phyloP scores from a whole-genome alignment of 2,329 filamentous ascomycete species.

The Monosporascus sp. region DNA sequence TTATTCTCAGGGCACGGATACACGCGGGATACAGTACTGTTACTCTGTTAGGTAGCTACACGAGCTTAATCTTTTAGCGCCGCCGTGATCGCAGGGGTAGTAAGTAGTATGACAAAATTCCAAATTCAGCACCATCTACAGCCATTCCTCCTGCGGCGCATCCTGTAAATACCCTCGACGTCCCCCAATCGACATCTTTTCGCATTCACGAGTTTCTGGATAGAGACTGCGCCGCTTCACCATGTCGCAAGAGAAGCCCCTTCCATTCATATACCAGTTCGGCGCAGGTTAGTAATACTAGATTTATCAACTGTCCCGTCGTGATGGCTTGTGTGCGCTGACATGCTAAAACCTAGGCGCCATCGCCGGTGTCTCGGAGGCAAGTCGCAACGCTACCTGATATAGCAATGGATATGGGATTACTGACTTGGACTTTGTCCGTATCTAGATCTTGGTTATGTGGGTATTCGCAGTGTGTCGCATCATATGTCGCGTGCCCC shows the following conservation, averaged over 20 bases:
- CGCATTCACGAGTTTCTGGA: too few relatives aligned
- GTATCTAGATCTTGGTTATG: constrained; percentile 76
- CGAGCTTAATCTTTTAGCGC: neutral
- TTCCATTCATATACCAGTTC: constrained; percentile 94
- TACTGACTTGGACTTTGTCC: constrained; percentile 10
- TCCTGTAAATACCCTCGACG: too few relatives aligned
- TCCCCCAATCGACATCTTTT: too few relatives aligned
- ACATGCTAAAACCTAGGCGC: constrained; percentile 53
- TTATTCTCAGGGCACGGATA: neutral
- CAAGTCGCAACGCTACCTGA: constrained; percentile 38
- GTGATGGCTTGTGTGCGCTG: constrained; percentile 12
- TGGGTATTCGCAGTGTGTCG: constrained; percentile 35
- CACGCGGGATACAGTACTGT: neutral
- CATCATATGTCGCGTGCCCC: constrained; percentile 6
- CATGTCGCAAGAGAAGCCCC: constrained; percentile 63
- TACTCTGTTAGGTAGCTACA: too few relatives aligned
- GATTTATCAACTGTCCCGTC: constrained; percentile 15
- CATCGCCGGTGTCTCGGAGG: constrained; percentile 96
- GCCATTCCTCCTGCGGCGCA: too few relatives aligned
- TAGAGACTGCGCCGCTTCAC: neutral
- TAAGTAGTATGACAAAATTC: neutral
- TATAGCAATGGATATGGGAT: neutral
- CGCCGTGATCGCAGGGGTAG: neutral
- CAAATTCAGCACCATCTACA: neutral
- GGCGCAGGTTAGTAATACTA: constrained; percentile 62